Evolutionary conservation across 2,329 filamentous ascomycete genomes (phyloP), one percentile per base, ranked within the genome.

Genomic region (Simplicillium aogashimaense): DNA sequence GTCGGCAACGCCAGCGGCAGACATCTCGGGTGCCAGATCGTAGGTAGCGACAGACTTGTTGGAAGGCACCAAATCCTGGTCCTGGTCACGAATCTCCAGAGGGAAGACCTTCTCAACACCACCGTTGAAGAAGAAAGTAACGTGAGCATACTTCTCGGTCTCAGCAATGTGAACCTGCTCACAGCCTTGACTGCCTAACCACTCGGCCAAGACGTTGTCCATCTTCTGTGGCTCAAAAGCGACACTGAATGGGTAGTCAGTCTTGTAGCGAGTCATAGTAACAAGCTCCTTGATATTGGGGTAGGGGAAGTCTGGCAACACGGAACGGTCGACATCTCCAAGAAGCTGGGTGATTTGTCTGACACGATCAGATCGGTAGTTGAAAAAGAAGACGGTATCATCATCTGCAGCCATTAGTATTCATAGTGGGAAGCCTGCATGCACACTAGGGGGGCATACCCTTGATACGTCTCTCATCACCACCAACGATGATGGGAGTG

Each of bases 81-180:
- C 66, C 72, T 95, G 84, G 56, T 98, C 92, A 50, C 92, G 86
- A 47, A 82, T 80, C 69, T 98, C 92, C 36, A 88, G 82, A 40
- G 84, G 80, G 67, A 95, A 98, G 47, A 86, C 85, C 72, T 95
- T 94, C 71, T 98, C 92, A 39, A 95, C 86, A 58, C 92, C 92
- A 43, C 92, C 92, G 69, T 98, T 98, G 81, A 97, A 97, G 78
- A 97, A 97, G 77, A 97, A 97, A 42, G 92, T 97, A 48, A 98
- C 92, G 69, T 98, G 92, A 29, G 92, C 92, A 64, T 98, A 98
- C 73, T 98, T 98, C 66, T 98, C 92, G 2, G 92, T 98, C 76
- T 98, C 92, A 42, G 92, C 92, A 51, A 97, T 78, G 70, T 98
- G 92, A 51, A 90, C 92, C 68, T 98, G 92, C 70, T 89, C 82